These are phyloP conservation scores for Miscanthus sacchariflorus DNA, from an alignment of 202 grass and related monocot species.

Conservation along the genomic window DNA sequence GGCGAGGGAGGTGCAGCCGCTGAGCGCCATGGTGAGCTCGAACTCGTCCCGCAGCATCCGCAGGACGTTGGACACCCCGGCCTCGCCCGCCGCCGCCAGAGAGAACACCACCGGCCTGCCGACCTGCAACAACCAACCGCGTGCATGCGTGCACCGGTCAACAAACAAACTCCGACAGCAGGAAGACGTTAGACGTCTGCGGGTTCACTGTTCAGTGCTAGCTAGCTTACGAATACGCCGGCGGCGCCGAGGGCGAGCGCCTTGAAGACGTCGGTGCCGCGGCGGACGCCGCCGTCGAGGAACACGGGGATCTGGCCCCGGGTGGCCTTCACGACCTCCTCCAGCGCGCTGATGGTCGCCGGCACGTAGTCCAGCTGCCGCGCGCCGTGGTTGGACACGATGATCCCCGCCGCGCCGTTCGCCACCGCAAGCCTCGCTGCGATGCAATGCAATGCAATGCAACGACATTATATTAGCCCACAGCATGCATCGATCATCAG, in stretches of 20 bases:
- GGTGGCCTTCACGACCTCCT: constrained; percentile 89
- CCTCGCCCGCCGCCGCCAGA: constrained; percentile 83
- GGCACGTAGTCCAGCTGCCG: constrained; percentile 96
- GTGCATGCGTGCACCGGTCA: background rate
- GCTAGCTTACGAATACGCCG: constrained; percentile 78
- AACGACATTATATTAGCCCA: background rate
- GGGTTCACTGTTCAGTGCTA: too few relatives aligned
- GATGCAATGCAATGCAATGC: background rate
- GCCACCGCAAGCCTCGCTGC: constrained; percentile 77
- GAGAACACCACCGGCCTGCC: constrained; percentile 91
- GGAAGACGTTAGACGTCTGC: too few relatives aligned
- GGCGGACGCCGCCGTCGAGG: constrained; percentile 91
- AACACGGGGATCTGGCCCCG: constrained; percentile 83
- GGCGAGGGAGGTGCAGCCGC: constrained; percentile 83
- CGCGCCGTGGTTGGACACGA: constrained; percentile 98
- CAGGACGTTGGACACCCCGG: constrained; percentile 79
- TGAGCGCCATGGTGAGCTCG: constrained; percentile 88
- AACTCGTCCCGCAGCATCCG: constrained; percentile 92
- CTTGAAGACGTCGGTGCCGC: constrained; percentile 98
- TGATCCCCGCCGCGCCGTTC: constrained; percentile 93
- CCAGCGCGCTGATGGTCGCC: constrained; percentile 89
- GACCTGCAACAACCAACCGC: constrained; percentile 47
- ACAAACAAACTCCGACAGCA: too few relatives aligned
- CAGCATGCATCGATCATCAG: too few relatives aligned
- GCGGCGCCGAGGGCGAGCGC: constrained; percentile 92